Evolutionary conservation across 768 basidiomycete species (phyloP), one percentile per base, ranked within the genome.

Genomic region (Psilocybe azurescens): DNA sequence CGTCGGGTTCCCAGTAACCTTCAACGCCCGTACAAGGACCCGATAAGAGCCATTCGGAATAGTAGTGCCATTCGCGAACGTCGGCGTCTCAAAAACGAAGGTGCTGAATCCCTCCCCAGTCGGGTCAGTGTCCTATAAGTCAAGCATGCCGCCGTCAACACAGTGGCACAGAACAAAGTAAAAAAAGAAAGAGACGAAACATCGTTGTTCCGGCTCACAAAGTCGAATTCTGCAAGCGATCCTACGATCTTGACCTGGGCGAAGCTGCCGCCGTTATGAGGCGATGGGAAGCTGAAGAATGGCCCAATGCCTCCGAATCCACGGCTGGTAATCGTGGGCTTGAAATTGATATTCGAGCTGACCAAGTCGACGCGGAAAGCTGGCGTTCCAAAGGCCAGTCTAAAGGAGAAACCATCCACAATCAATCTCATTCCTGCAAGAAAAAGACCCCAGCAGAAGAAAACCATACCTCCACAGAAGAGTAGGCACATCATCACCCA

Each of bases 361-460:
- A 87, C 86, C 13, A 87, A 77, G 63, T 87, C 86, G 13, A 82
- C 66, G 16, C 78, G 75, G 49, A 86, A 63, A 16, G 70, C 56
- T 2, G 83, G 77, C 1, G 84, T 81, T 13, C 87, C 87, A 58
- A 87, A 86, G 1, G 76, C 33, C 33, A 36, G 3, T 36, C 82
- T 79, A 54, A 47, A 28, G 14, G 24, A 46, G 3, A 32, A 63
- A 62, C 64, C 6, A 41, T 18, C 16, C 39, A 36, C 29, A 20
- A 24, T 13, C 5, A 39, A 8, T 3, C 24, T 46, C 13, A 9
- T 30, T 28, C 1, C 14, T 24, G 2, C 2, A 49, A 53, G 4
- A 38, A 28, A 3, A 30, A 13, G 41, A 44, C 1, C 14, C 14
- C 14, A 39, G 38, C 2, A 44, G n/a, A 11, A 16, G 5, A 11